phyloP scores from a whole-genome alignment of 2,329 filamentous ascomycete genomes.

The Talaromyces verruculosus region DNA sequence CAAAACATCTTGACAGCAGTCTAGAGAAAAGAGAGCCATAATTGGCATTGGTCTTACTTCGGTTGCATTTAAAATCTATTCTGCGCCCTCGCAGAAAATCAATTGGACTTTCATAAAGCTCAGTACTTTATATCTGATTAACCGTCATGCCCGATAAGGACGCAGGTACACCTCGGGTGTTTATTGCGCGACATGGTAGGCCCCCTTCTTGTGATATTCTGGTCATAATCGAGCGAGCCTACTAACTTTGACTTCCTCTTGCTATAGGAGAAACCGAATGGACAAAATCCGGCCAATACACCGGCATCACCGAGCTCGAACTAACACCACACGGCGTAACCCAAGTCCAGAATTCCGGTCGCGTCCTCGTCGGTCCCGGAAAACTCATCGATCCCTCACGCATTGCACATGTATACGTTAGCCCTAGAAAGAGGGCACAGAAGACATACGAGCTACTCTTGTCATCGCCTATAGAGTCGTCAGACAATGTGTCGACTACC shows the following conservation, averaged over 20 bases:
- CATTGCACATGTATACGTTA: conserved; percentile 51
- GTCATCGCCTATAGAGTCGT: conserved; percentile 3
- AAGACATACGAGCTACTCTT: conserved; percentile 53
- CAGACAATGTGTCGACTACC: conserved; percentile 48
- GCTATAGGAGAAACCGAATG: conserved; percentile 45
- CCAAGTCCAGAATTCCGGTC: conserved; percentile 49
- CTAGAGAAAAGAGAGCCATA: neutral
- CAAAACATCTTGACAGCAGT: neutral
- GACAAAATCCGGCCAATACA: conserved; percentile 50
- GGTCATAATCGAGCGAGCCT: neutral
- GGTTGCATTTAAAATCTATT: neutral
- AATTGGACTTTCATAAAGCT: neutral
- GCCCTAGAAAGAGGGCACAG: conserved; percentile 51
- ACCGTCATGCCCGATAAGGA: conserved; percentile 39
- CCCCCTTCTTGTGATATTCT: neutral
- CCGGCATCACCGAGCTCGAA: conserved; percentile 47
- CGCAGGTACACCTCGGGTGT: conserved; percentile 40
- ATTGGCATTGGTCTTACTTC: neutral
- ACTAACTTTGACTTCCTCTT: neutral
- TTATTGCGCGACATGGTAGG: conserved; percentile 41
- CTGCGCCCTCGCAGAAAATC: neutral
- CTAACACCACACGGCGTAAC: conserved; percentile 44
- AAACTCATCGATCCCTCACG: conserved; percentile 54
- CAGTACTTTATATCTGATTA: neutral
- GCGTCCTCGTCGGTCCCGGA: conserved; percentile 50